These are phyloP conservation scores for Saturnispora diversa DNA, from an alignment of 805 yeast genomes.

Conservation along the genomic window DNA sequence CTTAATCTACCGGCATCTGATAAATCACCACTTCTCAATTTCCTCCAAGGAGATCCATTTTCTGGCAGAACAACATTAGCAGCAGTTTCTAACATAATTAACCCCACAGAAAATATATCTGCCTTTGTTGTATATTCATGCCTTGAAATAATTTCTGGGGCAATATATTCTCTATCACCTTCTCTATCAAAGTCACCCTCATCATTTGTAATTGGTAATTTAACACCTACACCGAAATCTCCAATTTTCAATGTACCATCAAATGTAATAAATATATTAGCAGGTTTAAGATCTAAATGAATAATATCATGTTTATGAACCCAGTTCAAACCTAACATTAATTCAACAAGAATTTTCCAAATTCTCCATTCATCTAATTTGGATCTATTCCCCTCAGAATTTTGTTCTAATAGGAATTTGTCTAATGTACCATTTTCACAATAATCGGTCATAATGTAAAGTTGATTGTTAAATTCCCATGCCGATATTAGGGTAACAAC, in stretches of 20 bases:
- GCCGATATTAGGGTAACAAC: conserved; percentile 72
- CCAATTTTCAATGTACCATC: conserved; percentile 93
- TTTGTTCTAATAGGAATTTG: conserved; percentile 69
- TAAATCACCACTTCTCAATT: conserved; percentile 86
- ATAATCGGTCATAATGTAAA: conserved; percentile 88
- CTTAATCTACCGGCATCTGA: conserved; percentile 88
- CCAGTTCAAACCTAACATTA: conserved; percentile 68
- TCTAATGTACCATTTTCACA: conserved; percentile 89
- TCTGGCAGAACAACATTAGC: conserved; percentile 93
- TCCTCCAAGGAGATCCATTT: conserved; percentile 95
- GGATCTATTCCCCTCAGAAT: conserved; percentile 59
- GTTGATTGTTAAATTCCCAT: conserved; percentile 71
- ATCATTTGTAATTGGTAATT: conserved; percentile 46
- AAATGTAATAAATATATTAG: conserved; percentile 87
- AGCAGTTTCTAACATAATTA: conserved; percentile 90
- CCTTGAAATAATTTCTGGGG: conserved; percentile 84
- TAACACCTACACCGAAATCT: conserved; percentile 92
- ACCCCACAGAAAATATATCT: conserved; percentile 89
- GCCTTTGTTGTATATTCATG: conserved; percentile 86
- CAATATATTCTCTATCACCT: conserved; percentile 96
- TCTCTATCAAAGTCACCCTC: conserved; percentile 75
- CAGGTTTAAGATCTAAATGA: conserved; percentile 92
- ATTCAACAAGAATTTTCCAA: conserved; percentile 90
- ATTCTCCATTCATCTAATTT: conserved; percentile 93
- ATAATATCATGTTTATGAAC: conserved; percentile 71